Evolutionary conservation across 768 basidiomycete genomes (phyloP), one percentile per base, ranked within the genome.

Genomic region (Auricularia sp.): DNA sequence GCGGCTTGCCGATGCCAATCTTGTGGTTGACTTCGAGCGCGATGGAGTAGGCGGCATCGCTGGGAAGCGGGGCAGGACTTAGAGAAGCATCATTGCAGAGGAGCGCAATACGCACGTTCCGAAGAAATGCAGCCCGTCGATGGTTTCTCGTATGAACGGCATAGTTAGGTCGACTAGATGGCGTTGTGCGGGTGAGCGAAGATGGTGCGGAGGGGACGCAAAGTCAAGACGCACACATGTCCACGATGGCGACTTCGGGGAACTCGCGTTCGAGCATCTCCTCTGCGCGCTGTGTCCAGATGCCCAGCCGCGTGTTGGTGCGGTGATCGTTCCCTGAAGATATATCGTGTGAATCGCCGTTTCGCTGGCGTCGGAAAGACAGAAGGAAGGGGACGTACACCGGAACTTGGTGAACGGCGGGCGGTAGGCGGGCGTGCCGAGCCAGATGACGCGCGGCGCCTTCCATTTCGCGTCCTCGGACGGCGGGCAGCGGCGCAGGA

Each of bases 1-100:
- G 21, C 29, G 56, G 56, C 21, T 34, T 24, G 29, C 56, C 56
- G 34, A 59, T 24, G 14, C 56, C 56, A 10, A 59, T 33, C 29
- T 59, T 59, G 24, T 59, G 56, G 56, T 59, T 59, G 24, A 59
- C 56, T 24, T 59, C 56, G 24, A 59, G 56, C 56, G 56, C 56
- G 56, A 59, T 59, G 29, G 56, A 8, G 24, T 34, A 59, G 4
- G 56, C 56, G 29, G 56, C 56, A 1, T 59, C 56, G 47, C 47
- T 51, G 47, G 1, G 14, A 6, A 51, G 47, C 14, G 21, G 18
- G 47, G 47, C 18, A 51, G 21, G 16, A 29, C 29, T 29, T 29
- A 29, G 29, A 10, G 47, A 18, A 51, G 39, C 8, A 51, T 10
- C 18, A 18, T 8, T 21, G 21, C 14, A 21, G 16, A 21, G 47